These are phyloP conservation scores for Pythium diclinum DNA, from an alignment of 352 stramenopile species.

Conservation along the genomic window DNA sequence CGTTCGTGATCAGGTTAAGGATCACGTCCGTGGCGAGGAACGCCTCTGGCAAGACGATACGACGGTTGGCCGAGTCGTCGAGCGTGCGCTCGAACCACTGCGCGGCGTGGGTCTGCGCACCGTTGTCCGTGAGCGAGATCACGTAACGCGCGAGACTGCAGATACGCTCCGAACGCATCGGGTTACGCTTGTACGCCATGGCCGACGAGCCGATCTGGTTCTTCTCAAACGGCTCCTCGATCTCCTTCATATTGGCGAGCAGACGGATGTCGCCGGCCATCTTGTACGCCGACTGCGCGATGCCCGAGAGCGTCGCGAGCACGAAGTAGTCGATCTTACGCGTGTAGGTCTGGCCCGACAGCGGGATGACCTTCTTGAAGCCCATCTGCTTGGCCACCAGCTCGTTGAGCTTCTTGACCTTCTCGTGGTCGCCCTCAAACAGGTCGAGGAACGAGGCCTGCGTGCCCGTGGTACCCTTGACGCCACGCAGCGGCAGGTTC, in stretches of 20 bases:
- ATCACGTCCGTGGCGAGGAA: conserved; percentile 98
- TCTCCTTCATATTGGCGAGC: conserved; percentile 99
- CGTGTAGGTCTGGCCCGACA: conserved; percentile 99
- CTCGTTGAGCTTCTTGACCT: conserved; percentile 97
- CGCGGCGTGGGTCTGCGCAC: conserved; percentile 94
- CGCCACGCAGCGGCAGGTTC: conserved; percentile 94
- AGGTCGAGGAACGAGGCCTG: conserved; percentile 98
- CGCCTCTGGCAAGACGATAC: conserved; percentile 96
- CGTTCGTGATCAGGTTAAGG: conserved; percentile 96
- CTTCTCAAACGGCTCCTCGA: conserved; percentile 94
- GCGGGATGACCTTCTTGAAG: conserved; percentile 95
- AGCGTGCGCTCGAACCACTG: conserved; percentile 99
- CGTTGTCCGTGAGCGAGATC: conserved; percentile 96
- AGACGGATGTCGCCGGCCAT: conserved; percentile 99
- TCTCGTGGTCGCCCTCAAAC: conserved; percentile 98
- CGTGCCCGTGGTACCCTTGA: conserved; percentile 99
- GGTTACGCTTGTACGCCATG: conserved; percentile 99
- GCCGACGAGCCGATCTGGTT: conserved; percentile 96
- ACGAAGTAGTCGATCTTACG: conserved; percentile 98
- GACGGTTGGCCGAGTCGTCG: conserved; percentile 97
- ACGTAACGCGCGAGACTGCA: conserved; percentile 98
- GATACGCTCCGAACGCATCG: conserved; percentile 97
- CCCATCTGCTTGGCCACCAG: conserved; percentile 96
- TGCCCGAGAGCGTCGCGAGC: conserved; percentile 93
- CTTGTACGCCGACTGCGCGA: conserved; percentile 98